Base-by-base conservation (phyloP, 176 grass and related monocot species). In the Oryza longistaminata region DNA sequence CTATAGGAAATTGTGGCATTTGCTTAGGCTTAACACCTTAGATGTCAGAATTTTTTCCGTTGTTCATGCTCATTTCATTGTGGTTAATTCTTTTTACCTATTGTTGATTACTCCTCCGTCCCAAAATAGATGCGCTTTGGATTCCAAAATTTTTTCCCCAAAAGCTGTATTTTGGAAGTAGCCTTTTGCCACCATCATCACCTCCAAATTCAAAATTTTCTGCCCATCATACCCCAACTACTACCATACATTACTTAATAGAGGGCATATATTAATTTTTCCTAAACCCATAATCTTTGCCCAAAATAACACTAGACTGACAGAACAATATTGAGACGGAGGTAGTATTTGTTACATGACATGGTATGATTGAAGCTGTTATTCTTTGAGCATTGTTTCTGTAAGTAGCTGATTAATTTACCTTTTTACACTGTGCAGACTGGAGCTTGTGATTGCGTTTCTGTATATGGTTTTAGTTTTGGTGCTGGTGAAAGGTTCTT, bases 381-480 rank as follows among this genome's bases (percentile, higher is more conserved):
- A 37, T 67, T 83, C 31, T 78, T 48, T 80, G 19, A 75, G 77
- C 19, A 85, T 79, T 55, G 21, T 82, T 90, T 24, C 69, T 73
- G 33, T 13, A 62, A 88, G 19, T 74, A 86, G 49, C 65, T 90
- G 88, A 81, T 73, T 64, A 39, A 2, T 85, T 82, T 43, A 6
- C 58, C 80, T 85, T 86, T 25, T 81, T 24, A 87, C 76, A 88
- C 82, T 90, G 48, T 92, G 71, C 87, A 97, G 94, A 79, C 87
- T 80, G 86, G 90, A 82, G 89, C 75, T 73, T 73, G 67, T 87
- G 85, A 93, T 69, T 86, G 71, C 68, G 42, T 98, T 83, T 85
- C 42, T 81, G 50, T 98, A 13, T 90, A 92, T 88, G 66, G 37
- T 70, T 98, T 95, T 78, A 83, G 70, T 90, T 88, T 95, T 88